These are phyloP conservation scores for Claviceps digitariae DNA, from an alignment of 2,329 filamentous ascomycete genomes.

Conservation along the genomic window DNA sequence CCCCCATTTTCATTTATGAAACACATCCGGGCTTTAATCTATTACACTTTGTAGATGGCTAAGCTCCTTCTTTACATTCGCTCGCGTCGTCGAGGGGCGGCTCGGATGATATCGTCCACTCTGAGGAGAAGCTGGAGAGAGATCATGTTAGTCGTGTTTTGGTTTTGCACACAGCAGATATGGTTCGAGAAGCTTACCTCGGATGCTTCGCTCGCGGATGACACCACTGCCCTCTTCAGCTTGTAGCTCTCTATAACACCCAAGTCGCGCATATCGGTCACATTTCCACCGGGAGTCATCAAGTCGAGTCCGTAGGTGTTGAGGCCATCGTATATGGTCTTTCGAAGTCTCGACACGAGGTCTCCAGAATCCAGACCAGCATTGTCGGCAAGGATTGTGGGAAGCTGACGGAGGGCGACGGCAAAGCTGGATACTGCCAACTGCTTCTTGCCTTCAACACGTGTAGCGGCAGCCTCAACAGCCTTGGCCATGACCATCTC, in stretches of 20 bases:
- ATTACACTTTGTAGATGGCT: background rate
- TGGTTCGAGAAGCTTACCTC: conserved; percentile 52
- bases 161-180: background rate
- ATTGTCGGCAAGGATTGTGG: conserved; percentile 94
- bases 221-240: conserved; percentile 95
- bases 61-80: conserved; percentile 18
- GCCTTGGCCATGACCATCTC: conserved; percentile 99
- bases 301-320: conserved; percentile 85
- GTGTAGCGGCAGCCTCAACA: conserved; percentile 83
- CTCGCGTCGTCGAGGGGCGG: conserved; percentile 55
- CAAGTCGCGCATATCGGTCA: conserved; percentile 88
- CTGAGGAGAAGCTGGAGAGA: conserved; percentile 60
- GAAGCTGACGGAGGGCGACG: conserved; percentile 76
- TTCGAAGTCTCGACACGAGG: conserved; percentile 78
- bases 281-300: conserved; percentile 76
- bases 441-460: conserved; percentile 93
- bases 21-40: background rate
- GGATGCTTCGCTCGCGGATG: conserved; percentile 87
- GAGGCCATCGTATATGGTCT: conserved; percentile 90
- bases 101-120: conserved; percentile 96
- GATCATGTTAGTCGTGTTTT: background rate
- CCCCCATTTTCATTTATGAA: background rate
- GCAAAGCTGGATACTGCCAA: conserved; percentile 86
- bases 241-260: conserved; percentile 98
- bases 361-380: conserved; percentile 93